Percentiles rank a stretch among this genome's conserved stretches.
phyloP scores from a whole-genome alignment of 371 early-diverging fungal species.

The Dinochytrium kinnereticum region DNA sequence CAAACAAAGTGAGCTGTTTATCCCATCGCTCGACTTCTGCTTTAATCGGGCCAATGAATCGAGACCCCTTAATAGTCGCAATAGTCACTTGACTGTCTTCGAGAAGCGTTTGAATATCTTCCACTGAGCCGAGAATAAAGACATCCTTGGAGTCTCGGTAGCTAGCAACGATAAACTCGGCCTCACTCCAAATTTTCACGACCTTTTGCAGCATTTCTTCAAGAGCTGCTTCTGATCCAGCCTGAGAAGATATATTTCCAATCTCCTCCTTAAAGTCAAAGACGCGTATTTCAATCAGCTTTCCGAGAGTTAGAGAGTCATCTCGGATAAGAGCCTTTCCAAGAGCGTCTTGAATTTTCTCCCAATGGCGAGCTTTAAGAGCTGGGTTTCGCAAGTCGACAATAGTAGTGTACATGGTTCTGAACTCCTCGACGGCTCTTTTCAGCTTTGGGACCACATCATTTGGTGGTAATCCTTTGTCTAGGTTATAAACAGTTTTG shows the following conservation, averaged over 20 bases:
- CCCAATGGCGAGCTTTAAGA: constrained; percentile 64
- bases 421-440: constrained; percentile 57
- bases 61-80: constrained; percentile 58
- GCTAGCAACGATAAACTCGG: constrained; percentile 54
- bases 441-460: constrained; percentile 65
- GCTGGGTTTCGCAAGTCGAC: constrained; percentile 65
- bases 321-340: constrained; percentile 58
- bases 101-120: constrained; percentile 60
- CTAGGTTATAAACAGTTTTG: constrained; percentile 59
- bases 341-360: constrained; percentile 64
- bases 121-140: constrained; percentile 59
- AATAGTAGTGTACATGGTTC: constrained; percentile 60
- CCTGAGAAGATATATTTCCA: constrained; percentile 56
- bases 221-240: constrained; percentile 60
- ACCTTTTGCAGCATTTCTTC: constrained; percentile 64
- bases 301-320: constrained; percentile 56
- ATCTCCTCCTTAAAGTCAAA: constrained; percentile 66
- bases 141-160: constrained; percentile 66
- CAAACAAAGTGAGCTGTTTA: constrained; percentile 54
- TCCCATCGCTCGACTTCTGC: constrained; percentile 62
- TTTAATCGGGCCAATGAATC: constrained; percentile 63
- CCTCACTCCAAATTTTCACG: constrained; percentile 60
- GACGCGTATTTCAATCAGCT: constrained; percentile 53
- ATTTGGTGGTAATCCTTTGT: constrained; percentile 67
- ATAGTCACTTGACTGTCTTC: constrained; percentile 63